Evolutionary conservation across 148 eudicot genomes (phyloP).

Genomic region (Vaccinium myrtillus): DNA sequence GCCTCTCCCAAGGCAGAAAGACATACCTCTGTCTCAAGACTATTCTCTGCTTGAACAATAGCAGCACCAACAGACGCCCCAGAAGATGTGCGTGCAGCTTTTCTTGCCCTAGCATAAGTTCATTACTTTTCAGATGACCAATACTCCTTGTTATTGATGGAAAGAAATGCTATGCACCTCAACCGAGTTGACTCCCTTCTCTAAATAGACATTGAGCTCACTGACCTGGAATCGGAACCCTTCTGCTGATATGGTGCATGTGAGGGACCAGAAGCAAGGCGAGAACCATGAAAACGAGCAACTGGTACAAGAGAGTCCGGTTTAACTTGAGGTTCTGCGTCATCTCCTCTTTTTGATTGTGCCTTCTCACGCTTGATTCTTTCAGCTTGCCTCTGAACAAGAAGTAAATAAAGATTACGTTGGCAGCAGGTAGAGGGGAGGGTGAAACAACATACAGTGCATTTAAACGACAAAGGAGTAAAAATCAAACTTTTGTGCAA

Average conservation of each 20-base stretch:
- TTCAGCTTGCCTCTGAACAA: slow-evolving; percentile 72
- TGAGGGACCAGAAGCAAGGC: slow-evolving; percentile 88
- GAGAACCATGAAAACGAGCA: slow-evolving; percentile 86
- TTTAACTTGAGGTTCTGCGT: slow-evolving; percentile 57
- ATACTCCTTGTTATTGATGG: slow-evolving; percentile 8
- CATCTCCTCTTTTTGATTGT: slow-evolving; percentile 82
- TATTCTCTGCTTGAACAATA: slow-evolving; percentile 79
- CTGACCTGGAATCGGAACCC: slow-evolving; percentile 21
- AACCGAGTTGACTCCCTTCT: slow-evolving; percentile 15
- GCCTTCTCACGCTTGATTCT: slow-evolving; percentile 79
- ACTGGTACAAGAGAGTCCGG: slow-evolving; percentile 87
- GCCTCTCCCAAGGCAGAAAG: slow-evolving; percentile 29
- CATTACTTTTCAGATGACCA: slow-evolving; percentile 23
- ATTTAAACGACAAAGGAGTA: not conserved
- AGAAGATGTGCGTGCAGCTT: slow-evolving; percentile 58
- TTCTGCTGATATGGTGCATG: slow-evolving; percentile 70
- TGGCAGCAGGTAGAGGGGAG: not conserved
- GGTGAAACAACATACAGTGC: not conserved
- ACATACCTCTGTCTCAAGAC: slow-evolving; percentile 74
- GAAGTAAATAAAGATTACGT: not conserved
- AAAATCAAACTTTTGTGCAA: not conserved
- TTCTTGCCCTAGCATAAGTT: slow-evolving; percentile 37
- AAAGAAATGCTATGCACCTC: slow-evolving; percentile 21
- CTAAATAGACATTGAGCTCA: slow-evolving; percentile 13
- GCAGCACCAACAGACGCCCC: slow-evolving; percentile 84